Evolutionary conservation across 192 early-diverging fungal genomes (phyloP), one percentile per base, ranked within the genome.

Genomic region (Podila clonocystis): DNA sequence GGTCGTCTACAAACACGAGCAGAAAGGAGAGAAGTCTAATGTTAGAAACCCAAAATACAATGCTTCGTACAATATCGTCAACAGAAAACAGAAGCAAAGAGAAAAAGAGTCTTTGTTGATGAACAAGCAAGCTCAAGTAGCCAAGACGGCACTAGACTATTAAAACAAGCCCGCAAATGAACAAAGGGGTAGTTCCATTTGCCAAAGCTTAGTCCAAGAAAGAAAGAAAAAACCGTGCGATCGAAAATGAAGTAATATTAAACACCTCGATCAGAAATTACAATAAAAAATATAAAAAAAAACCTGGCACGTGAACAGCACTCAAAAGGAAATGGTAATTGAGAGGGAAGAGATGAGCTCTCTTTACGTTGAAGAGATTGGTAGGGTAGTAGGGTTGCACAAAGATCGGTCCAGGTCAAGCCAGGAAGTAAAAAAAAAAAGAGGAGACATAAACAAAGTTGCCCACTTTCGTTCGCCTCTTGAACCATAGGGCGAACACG

Each of bases 401-500:
- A 55, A 24, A 22, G 52, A 55, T 24, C n/a, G 24, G 52, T n/a
- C 24, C n/a, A 55, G 52, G 52, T n/a, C 20, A 24, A 55, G 52
- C 11, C n/a, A 55, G 52, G 20, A 22, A 55, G 6, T 55, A 22
- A 11, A 11, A n/a, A 19, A 3, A 31, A 61, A 33, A 19, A 33
- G 29, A 31, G 60, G 26, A 17, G 33, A 31, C 28, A 62, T 11
- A 50, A 48, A 74, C 24, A 45, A 73, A 8, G 50, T 29, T 26
- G 36, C 50, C 31, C 38, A 59, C 45, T 34, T 33, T 68, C 36
- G 31, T 68, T 30, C 22, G 34, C 31, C 66, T 45, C 1, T 68
- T 30, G 52, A 50, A 22, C 22, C 36, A 63, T 26, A 19, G 34
- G 34, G 34, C 24, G 33, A 9, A 62, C 17, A 62, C 0, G n/a